These are phyloP conservation scores for Xylariaceae sp. DNA, from an alignment of 2,329 filamentous ascomycete genomes.

Conservation along the genomic window DNA sequence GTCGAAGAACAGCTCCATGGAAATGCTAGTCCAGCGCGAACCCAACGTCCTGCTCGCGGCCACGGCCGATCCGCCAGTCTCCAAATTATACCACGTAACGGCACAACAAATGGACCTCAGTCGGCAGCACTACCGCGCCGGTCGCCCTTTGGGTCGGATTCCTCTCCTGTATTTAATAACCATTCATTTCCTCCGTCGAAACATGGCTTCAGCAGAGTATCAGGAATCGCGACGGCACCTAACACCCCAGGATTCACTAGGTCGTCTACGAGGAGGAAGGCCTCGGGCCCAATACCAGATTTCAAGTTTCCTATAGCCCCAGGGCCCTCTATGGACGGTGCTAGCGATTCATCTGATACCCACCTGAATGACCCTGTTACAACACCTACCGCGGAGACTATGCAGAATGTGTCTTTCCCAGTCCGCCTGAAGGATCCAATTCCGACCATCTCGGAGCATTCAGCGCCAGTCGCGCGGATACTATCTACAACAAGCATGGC, in stretches of 20 bases:
- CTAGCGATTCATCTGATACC: conserved; percentile 36
- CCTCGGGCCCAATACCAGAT: conserved; percentile 55
- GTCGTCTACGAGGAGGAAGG: conserved; percentile 48
- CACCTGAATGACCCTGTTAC: conserved; percentile 47
- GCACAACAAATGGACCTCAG: conserved; percentile 51
- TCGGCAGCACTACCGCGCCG: conserved; percentile 50
- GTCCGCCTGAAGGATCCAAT: conserved; percentile 52
- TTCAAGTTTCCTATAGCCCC: conserved; percentile 62
- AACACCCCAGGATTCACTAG: conserved; percentile 50
- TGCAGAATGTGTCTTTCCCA: conserved; percentile 46
- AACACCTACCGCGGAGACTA: conserved; percentile 46
- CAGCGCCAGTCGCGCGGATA: conserved; percentile 68
- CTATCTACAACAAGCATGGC: conserved; percentile 78
- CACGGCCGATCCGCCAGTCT: conserved; percentile 83
- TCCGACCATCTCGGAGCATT: conserved; percentile 61
- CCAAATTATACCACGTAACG: conserved; percentile 68
- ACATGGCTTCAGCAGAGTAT: conserved; percentile 46
- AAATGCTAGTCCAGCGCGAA: conserved; percentile 49
- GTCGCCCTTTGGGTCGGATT: conserved; percentile 49
- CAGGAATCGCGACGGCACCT: conserved; percentile 51
- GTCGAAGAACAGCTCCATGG: conserved; percentile 52
- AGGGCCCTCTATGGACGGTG: conserved; percentile 46
- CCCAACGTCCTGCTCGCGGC: conserved; percentile 62
- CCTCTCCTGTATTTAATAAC: conserved; percentile 58
- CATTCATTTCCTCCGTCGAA: conserved; percentile 60